These are phyloP conservation scores for Boletellus deceptivus DNA, from an alignment of 1,284 basidiomycete species.

Conservation along the genomic window DNA sequence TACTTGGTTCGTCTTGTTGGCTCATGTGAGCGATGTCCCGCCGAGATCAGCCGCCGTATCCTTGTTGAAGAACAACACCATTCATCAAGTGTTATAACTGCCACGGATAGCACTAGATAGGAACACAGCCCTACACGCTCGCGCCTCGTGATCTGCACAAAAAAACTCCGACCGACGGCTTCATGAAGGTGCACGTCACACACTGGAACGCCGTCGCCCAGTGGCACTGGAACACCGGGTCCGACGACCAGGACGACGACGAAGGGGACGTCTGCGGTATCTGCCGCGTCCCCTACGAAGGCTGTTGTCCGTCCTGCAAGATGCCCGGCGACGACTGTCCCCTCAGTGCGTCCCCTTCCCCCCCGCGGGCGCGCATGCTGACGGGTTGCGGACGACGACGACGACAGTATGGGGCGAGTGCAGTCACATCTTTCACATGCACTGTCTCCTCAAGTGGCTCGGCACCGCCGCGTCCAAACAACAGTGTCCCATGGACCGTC, in stretches of 20 bases:
- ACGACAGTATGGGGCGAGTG: conserved; percentile 90
- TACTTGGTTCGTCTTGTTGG: too few species aligned
- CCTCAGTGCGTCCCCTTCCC: conserved; percentile 54
- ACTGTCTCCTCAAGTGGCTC: conserved; percentile 94
- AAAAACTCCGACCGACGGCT: too few species aligned
- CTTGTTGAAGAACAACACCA: too few species aligned
- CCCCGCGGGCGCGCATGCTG: background rate
- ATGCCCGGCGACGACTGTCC: conserved; percentile 97
- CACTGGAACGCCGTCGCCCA: conserved; percentile 83
- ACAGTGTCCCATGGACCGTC: conserved; percentile 92
- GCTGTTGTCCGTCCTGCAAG: conserved; percentile 91
- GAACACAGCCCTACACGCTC: too few species aligned
- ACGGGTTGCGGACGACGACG: background rate
- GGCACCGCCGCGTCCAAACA: conserved; percentile 82
- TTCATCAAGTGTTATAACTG: too few species aligned
- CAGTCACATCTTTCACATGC: conserved; percentile 93
- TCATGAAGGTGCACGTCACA: conserved; percentile 82
- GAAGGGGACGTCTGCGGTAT: conserved; percentile 93
- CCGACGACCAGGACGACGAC: conserved; percentile 60
- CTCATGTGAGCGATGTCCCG: too few species aligned
- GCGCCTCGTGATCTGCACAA: too few species aligned
- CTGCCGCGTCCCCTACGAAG: conserved; percentile 88
- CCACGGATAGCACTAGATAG: too few species aligned
- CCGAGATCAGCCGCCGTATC: too few species aligned
- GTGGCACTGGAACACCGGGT: conserved; percentile 81